Conservation (phyloP, 176 grass and related monocot species). For the Echinochloa phyllopogon region DNA sequence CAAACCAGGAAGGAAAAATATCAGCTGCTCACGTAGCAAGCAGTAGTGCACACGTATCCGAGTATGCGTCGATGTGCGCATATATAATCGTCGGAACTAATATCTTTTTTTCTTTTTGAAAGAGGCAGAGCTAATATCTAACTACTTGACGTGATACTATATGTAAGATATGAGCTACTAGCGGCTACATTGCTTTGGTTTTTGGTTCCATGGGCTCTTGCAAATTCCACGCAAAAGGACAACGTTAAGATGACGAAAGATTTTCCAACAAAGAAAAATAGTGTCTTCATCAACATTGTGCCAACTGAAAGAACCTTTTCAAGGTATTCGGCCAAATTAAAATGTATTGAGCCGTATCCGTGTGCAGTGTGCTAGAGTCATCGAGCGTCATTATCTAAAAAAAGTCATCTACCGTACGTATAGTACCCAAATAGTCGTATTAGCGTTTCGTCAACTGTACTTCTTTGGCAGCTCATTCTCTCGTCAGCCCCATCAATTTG, state of each 20-base stretch:
- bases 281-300: background rate
- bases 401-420: background rate
- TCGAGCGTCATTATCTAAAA: too few species aligned
- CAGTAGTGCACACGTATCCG: constrained; percentile 19
- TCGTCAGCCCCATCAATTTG: background rate
- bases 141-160: constrained; percentile 13
- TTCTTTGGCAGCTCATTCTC: background rate
- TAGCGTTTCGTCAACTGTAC: background rate
- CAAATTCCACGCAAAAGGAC: constrained; percentile 26
- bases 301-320: background rate
- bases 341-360: background rate
- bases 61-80: background rate
- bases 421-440: background rate
- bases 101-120: background rate
- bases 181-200: background rate
- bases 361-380: background rate
- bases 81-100: background rate
- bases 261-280: background rate
- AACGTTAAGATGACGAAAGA: constrained; percentile 23
- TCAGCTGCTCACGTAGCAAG: background rate
- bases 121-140: background rate
- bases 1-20: constrained; percentile 26
- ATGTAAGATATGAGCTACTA: background rate
- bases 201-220: background rate
- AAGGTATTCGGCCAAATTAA: background rate